Evolutionary conservation across 495 filamentous ascomycete species (phyloP).

Genomic region (Neurospora pannonica): DNA sequence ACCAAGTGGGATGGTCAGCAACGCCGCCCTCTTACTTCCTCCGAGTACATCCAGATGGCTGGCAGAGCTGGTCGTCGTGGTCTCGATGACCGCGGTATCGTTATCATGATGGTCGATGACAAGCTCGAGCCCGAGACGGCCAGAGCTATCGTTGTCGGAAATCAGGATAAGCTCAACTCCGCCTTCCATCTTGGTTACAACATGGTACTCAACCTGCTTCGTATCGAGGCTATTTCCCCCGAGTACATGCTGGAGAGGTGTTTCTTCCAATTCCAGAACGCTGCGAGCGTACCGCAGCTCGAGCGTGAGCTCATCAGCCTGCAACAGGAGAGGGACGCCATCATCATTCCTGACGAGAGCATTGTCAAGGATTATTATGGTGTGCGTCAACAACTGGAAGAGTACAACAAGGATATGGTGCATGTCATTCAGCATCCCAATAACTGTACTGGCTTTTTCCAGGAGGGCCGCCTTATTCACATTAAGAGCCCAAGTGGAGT

Average conservation of each 20-base stretch:
- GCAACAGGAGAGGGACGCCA: slow-evolving; percentile 58
- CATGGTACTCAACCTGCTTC: slow-evolving; percentile 93
- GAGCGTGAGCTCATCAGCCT: slow-evolving; percentile 70
- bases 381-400: slow-evolving; percentile 70
- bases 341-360: slow-evolving; percentile 73
- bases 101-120: slow-evolving; percentile 98
- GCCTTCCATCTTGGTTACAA: slow-evolving; percentile 99
- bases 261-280: slow-evolving; percentile 97
- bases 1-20: slow-evolving; percentile 86
- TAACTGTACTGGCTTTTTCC: slow-evolving; percentile 70
- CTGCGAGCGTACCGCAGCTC: slow-evolving; percentile 67
- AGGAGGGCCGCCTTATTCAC: slow-evolving; percentile 72
- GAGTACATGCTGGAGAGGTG: slow-evolving; percentile 95
- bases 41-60: slow-evolving; percentile 98
- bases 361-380: slow-evolving; percentile 89
- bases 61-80: slow-evolving; percentile 92
- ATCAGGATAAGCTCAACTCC: slow-evolving; percentile 93
- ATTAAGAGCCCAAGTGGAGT: slow-evolving; percentile 58
- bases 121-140: slow-evolving; percentile 92
- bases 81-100: slow-evolving; percentile 95
- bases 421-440: slow-evolving; percentile 83
- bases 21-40: slow-evolving; percentile 79
- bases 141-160: slow-evolving; percentile 87
- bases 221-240: slow-evolving; percentile 91
- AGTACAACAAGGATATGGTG: slow-evolving; percentile 75